Conservation (phyloP, 306 rosid genomes). For the Quercus variabilis region DNA sequence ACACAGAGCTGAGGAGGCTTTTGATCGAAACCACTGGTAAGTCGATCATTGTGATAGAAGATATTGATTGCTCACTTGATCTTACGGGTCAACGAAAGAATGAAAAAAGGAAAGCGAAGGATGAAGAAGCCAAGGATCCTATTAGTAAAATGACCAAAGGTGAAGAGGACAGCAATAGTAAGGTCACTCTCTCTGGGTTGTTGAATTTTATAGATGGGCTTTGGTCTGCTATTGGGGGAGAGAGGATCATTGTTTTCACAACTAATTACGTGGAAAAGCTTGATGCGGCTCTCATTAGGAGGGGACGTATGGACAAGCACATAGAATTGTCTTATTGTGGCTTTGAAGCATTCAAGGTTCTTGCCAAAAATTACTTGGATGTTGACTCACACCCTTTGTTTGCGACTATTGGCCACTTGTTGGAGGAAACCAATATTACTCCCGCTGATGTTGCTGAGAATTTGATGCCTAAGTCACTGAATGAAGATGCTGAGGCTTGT, state of each 20-base stretch:
- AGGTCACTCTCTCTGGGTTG: constrained; percentile 34
- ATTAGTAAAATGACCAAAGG: too few relatives aligned
- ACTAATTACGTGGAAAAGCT: too few relatives aligned
- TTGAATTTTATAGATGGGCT: constrained; percentile 45
- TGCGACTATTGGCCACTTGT: too few relatives aligned
- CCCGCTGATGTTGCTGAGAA: constrained; percentile 45
- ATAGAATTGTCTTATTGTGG: constrained; percentile 39
- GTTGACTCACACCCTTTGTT: too few relatives aligned
- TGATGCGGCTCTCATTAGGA: constrained; percentile 37
- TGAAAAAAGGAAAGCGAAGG: too few relatives aligned
- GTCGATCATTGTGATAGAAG: constrained; percentile 39
- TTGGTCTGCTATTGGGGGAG: constrained; percentile 37
- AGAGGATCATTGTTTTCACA: too few relatives aligned
- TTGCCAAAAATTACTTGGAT: neutral
- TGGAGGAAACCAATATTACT: too few relatives aligned
- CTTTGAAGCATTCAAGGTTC: constrained; percentile 40
- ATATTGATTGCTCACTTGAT: constrained; percentile 51
- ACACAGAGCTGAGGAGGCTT: constrained; percentile 33
- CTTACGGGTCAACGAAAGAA: constrained; percentile 25
- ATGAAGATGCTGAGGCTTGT: too few relatives aligned
- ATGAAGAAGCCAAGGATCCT: too few relatives aligned
- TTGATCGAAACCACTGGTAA: constrained; percentile 34
- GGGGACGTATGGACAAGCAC: constrained; percentile 47
- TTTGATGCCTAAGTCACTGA: too few relatives aligned
- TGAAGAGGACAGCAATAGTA: too few relatives aligned